Conservation (phyloP, 2,329 filamentous ascomycete species). For the Epichloe baconii region DNA sequence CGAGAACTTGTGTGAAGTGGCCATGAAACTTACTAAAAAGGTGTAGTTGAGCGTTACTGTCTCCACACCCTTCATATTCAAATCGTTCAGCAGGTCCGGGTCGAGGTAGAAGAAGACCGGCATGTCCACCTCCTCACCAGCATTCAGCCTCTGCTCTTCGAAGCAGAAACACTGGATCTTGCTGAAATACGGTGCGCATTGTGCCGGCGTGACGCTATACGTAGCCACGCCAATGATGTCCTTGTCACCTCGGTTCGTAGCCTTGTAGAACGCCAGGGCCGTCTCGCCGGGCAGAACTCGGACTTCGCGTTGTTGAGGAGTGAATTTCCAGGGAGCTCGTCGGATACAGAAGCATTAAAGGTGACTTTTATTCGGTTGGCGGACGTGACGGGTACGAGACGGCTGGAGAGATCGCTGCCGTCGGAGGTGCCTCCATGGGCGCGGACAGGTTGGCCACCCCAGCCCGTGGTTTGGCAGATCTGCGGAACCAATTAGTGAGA, state of each 20-base stretch:
- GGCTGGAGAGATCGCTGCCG: constrained; percentile 53
- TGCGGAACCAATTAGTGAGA: not conserved
- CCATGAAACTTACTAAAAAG: constrained; percentile 70
- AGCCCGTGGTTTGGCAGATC: constrained; percentile 79
- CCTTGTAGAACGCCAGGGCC: constrained; percentile 92
- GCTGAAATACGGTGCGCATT: constrained; percentile 95
- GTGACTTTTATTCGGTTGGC: constrained; percentile 85
- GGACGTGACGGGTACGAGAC: constrained; percentile 66
- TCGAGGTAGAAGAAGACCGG: constrained; percentile 99
- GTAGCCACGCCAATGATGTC: constrained; percentile 98
- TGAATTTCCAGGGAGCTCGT: constrained; percentile 94
- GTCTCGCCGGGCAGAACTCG: constrained; percentile 92
- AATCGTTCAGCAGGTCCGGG: constrained; percentile 82
- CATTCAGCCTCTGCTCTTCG: constrained; percentile 87
- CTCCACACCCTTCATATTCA: constrained; percentile 87
- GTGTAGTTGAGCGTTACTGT: constrained; percentile 95
- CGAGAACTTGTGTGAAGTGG: no score
- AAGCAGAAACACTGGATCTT: constrained; percentile 99
- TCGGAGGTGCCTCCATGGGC: constrained; percentile 46
- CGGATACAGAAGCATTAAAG: constrained; percentile 90
- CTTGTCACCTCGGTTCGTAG: constrained; percentile 75
- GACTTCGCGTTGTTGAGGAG: constrained; percentile 92
- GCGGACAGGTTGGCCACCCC: constrained; percentile 85
- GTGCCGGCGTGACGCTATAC: constrained; percentile 90
- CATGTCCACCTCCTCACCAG: constrained; percentile 97